These are phyloP conservation scores for Didymella pomorum DNA, from an alignment of 2,329 filamentous ascomycete species.

Conservation along the genomic window DNA sequence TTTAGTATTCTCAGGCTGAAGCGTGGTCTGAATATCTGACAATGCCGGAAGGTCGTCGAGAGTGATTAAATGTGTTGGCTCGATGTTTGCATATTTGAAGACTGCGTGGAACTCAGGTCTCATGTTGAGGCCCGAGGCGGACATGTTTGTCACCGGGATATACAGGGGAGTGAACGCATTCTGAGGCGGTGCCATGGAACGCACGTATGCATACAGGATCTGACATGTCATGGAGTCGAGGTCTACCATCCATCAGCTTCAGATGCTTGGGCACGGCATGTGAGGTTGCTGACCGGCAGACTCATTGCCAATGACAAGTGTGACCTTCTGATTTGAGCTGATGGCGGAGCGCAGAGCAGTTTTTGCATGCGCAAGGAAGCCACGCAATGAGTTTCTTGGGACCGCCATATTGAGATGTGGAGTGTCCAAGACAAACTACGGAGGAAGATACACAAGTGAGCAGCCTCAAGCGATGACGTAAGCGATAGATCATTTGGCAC, in stretches of 20 bases:
- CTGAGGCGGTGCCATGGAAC: slow-evolving; percentile 63
- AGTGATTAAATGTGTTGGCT: slow-evolving; percentile 70
- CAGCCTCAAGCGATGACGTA: slow-evolving; percentile 13
- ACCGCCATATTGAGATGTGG: slow-evolving; percentile 46
- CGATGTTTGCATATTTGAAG: slow-evolving; percentile 67
- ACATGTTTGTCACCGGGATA: slow-evolving; percentile 77
- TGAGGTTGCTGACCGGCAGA: slow-evolving; percentile 54
- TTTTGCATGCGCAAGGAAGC: slow-evolving; percentile 58
- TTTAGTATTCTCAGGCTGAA: slow-evolving; percentile 64
- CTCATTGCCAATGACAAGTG: slow-evolving; percentile 63
- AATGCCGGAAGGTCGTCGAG: slow-evolving; percentile 65
- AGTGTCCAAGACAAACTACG: neutral
- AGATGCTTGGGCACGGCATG: neutral
- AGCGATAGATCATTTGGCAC: slow-evolving; percentile 5
- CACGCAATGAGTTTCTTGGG: slow-evolving; percentile 56
- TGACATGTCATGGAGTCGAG: slow-evolving; percentile 82
- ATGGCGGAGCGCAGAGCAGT: slow-evolving; percentile 52
- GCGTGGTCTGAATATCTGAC: slow-evolving; percentile 56
- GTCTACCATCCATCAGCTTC: slow-evolving; percentile 59
- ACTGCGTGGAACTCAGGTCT: slow-evolving; percentile 76
- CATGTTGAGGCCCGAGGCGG: slow-evolving; percentile 71
- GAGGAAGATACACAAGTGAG: neutral
- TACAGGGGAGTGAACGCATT: slow-evolving; percentile 62
- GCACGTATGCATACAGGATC: slow-evolving; percentile 76
- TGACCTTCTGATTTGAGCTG: slow-evolving; percentile 52